Evolutionary conservation across 345 rosid genomes (phyloP), one percentile per base, ranked within the genome.

Genomic region (Odontarrhena argentea): DNA sequence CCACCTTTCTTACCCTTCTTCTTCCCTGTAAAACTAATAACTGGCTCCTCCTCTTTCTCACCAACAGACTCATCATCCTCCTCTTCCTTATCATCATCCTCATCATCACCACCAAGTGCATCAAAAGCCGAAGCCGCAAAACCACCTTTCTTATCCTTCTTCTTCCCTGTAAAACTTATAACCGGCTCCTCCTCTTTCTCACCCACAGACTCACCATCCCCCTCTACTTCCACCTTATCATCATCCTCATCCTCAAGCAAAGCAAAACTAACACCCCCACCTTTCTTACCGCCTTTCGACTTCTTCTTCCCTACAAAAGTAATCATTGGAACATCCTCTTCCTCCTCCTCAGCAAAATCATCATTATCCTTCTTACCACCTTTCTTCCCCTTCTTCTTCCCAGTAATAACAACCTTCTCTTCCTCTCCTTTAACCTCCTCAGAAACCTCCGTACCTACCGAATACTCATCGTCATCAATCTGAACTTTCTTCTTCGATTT

Each of bases 381-480:
- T 69, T 86, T 88, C 61, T 85, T 83, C 55, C 83, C 84, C 70
- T 88, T 91, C 81, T 87, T 82, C 73, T 86, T 85, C 9, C 86
- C 87, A 10, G 82, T 54, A 30, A 66, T 70, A 3, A 68, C 76
- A 49, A 63, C 76, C 54, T 59, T 69, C 42, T 84, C 88, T 25
- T 79, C 86, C 72, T 75, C 68, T 37, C 45, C 80, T 10, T 52
- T 80, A 3, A 78, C 60, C 46, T 86, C 94, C 79, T 84, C 88
- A 1, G 85, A 73, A 40, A 85, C 38, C 46, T 79, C 88, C 0
- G 87, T 81, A 11, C 80, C 91, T 30, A 88, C 49, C 0, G 90
- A 79, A 49, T 91, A 91, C 78, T 91, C 97, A 54, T 88, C 96
- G 64, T 88, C 97, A 59, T 91, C 97, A 13, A 91, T 84, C 67